Percentiles rank a stretch among this genome's conserved stretches.
Evolutionary conservation across 2,329 filamentous ascomycete genomes (phyloP).

Genomic region (Fusarium agapanthi): DNA sequence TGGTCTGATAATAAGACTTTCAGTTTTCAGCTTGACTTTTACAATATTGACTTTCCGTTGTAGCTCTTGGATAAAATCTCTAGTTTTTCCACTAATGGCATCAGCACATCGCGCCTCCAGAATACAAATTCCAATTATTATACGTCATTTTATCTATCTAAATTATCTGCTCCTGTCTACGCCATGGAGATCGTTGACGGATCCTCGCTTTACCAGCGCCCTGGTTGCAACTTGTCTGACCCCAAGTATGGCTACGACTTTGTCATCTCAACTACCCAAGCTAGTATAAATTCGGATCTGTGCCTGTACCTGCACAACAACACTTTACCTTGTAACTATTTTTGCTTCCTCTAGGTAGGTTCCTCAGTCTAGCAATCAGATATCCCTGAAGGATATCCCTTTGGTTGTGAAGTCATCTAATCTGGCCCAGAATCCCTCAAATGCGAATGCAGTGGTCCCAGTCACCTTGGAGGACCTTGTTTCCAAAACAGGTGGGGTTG

Average conservation of each 20-base stretch:
- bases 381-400: accelerated
- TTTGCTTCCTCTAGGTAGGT: not conserved
- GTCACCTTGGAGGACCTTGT: not conserved
- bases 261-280: not conserved
- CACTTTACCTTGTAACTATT: not conserved
- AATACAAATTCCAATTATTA: not conserved
- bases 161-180: accelerated
- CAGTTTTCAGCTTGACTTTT: not conserved
- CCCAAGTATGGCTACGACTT: not conserved
- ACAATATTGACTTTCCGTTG: accelerated
- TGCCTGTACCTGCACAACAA: not conserved
- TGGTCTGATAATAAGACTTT: not conserved
- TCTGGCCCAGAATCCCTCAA: not conserved
- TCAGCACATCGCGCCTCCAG: accelerated
- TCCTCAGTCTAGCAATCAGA: not conserved
- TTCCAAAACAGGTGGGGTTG: not conserved
- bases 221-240: not conserved
- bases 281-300: not conserved
- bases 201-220: not conserved
- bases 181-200: not conserved
- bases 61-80: accelerated
- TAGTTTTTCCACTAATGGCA: not conserved
- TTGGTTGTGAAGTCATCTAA: not conserved
- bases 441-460: not conserved
- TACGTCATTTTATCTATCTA: accelerated